phyloP scores from a whole-genome alignment of 2,329 filamentous ascomycete genomes.

The Fusarium bactridioides region DNA sequence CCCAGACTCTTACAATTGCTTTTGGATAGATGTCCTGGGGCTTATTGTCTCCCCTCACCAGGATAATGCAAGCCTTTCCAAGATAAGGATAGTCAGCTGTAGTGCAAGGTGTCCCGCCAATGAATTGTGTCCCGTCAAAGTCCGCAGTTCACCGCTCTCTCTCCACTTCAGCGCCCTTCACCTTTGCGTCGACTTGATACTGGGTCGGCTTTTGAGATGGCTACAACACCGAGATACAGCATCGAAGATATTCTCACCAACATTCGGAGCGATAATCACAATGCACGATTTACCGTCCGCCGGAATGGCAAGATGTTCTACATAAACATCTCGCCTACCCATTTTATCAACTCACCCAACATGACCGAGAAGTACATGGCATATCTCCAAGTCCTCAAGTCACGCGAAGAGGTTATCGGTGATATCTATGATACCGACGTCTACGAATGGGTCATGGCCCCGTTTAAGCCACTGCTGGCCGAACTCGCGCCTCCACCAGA shows the following conservation, averaged over 20 bases:
- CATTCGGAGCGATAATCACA: not conserved
- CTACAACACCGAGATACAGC: not conserved
- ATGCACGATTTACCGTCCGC: conserved; percentile 19
- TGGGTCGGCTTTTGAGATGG: not conserved
- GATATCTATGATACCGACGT: conserved; percentile 31
- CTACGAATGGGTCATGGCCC: conserved; percentile 27
- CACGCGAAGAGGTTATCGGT: conserved; percentile 16
- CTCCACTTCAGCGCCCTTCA: not conserved
- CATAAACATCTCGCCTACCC: conserved; percentile 10
- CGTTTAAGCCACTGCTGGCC: conserved; percentile 28
- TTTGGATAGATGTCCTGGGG: not conserved
- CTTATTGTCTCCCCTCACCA: not conserved
- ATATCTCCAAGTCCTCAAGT: conserved; percentile 29
- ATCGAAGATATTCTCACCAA: not conserved
- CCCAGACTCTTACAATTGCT: too few relatives aligned
- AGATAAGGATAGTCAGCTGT: not conserved
- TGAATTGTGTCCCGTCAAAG: not conserved
- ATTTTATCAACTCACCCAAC: conserved; percentile 23
- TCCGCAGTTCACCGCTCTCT: not conserved
- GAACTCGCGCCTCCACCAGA: conserved; percentile 30
- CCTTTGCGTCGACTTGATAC: not conserved
- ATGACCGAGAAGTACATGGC: conserved; percentile 18
- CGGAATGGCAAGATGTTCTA: conserved; percentile 32
- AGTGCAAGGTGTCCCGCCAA: not conserved
- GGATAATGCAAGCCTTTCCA: not conserved